Conservation (phyloP, 805 yeast species). For the Ogataea minuta region DNA sequence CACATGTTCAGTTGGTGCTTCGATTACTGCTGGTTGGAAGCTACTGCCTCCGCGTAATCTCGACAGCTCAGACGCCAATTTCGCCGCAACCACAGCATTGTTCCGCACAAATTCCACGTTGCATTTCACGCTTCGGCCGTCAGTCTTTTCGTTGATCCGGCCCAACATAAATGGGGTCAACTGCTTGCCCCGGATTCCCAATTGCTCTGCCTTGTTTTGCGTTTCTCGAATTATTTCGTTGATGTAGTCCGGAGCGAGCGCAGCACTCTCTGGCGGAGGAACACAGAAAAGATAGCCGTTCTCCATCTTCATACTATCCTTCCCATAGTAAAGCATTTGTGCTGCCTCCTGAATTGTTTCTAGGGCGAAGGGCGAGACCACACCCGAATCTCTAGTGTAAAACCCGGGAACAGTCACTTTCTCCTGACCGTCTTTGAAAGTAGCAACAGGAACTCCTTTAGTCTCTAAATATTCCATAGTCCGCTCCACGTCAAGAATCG, state of each 20-base stretch:
- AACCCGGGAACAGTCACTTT: constrained; percentile 71
- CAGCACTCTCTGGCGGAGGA: constrained; percentile 70
- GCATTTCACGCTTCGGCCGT: constrained; percentile 66
- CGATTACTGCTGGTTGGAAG: constrained; percentile 1
- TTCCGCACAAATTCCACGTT: constrained; percentile 75
- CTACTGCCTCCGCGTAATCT: constrained; percentile 1
- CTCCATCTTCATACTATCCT: constrained; percentile 45
- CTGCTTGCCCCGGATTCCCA: constrained; percentile 65
- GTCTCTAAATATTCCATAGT: constrained; percentile 88
- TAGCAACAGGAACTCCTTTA: constrained; percentile 84
- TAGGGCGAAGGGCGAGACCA: constrained; percentile 65
- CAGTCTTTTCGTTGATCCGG: constrained; percentile 62
- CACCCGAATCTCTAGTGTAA: constrained; percentile 73
- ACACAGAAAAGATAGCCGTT: constrained; percentile 79
- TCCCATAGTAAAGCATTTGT: constrained; percentile 47
- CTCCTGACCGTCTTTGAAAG: constrained; percentile 40
- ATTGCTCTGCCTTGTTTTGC: constrained; percentile 47
- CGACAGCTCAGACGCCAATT: constrained; percentile 56
- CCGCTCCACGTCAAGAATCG: constrained; percentile 73
- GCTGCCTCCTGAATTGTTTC: constrained; percentile 60
- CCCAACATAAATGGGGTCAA: constrained; percentile 75
- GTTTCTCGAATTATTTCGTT: constrained; percentile 58
- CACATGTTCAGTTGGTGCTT: constrained; percentile 4
- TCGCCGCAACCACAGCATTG: constrained; percentile 67
- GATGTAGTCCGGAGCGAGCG: constrained; percentile 55